Conservation (phyloP, 805 yeast genomes). For the Babjeviella inositovora region DNA sequence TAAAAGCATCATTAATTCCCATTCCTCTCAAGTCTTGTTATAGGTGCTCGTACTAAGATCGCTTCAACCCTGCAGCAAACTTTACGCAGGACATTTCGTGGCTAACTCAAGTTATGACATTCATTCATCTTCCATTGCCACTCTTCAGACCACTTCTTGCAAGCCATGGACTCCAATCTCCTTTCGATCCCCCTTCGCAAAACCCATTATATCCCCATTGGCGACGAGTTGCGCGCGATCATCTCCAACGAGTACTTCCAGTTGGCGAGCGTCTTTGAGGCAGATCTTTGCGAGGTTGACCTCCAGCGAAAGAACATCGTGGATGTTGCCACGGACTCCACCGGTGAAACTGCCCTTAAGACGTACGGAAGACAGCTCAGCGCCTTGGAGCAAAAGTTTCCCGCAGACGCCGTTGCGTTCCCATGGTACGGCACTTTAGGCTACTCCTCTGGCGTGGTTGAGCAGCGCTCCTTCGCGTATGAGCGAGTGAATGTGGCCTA, state of each 20-base stretch:
- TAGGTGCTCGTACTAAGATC: too few relatives aligned
- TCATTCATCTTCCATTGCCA: too few relatives aligned
- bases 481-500: slow-evolving; percentile 52
- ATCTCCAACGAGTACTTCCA: slow-evolving; percentile 32
- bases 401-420: slow-evolving; percentile 41
- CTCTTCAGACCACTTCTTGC: too few relatives aligned
- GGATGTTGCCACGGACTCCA: slow-evolving; percentile 14
- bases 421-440: slow-evolving; percentile 66
- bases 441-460: slow-evolving; percentile 28
- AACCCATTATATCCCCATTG: slow-evolving; percentile 23
- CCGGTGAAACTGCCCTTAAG: slow-evolving; percentile 16
- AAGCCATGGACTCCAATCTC: slow-evolving; percentile 16
- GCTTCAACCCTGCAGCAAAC: too few relatives aligned
- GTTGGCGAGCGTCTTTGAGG: slow-evolving; percentile 18
- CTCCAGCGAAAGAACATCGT: slow-evolving; percentile 23
- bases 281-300: slow-evolving; percentile 24
- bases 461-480: slow-evolving; percentile 27
- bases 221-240: slow-evolving; percentile 17
- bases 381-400: slow-evolving; percentile 38
- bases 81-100: too few relatives aligned
- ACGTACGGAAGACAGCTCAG: slow-evolving; percentile 30
- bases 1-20: too few relatives aligned
- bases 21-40: too few relatives aligned
- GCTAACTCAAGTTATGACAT: too few relatives aligned
- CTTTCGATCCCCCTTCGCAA: slow-evolving; percentile 33